phyloP scores from a whole-genome alignment of 2,329 filamentous ascomycete genomes.

The Leptographium lundbergii region DNA sequence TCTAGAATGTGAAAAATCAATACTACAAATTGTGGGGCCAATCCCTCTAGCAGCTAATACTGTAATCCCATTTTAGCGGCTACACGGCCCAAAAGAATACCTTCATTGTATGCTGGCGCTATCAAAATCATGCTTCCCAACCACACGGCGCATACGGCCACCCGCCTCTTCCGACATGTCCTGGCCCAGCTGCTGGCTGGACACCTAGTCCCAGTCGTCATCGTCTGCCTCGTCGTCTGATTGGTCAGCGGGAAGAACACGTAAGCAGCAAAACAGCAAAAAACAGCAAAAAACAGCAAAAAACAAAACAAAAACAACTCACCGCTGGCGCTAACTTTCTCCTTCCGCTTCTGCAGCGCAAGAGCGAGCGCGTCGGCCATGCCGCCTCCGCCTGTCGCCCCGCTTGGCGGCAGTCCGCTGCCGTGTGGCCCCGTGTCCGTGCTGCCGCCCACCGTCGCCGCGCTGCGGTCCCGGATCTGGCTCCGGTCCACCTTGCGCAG shows the following conservation, averaged over 20 bases:
- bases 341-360: constrained; percentile 70
- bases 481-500: constrained; percentile 64
- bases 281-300: background rate
- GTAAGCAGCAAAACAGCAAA: too few relatives aligned
- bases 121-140: background rate
- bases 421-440: constrained; percentile 36
- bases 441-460: constrained; percentile 41
- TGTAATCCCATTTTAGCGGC: too few relatives aligned
- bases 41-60: too few relatives aligned
- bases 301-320: constrained; percentile 31
- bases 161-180: background rate
- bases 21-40: too few relatives aligned
- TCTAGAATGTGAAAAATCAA: too few relatives aligned
- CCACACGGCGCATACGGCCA: background rate
- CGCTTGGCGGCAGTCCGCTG: constrained; percentile 38
- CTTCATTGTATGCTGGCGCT: background rate
- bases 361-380: constrained; percentile 72
- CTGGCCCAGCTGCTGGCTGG: background rate
- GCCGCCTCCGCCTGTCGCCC: constrained; percentile 36
- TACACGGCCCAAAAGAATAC: background rate
- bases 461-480: constrained; percentile 61
- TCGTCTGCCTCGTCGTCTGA: constrained; percentile 4
- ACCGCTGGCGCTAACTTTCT: constrained; percentile 93
- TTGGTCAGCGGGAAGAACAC: background rate
- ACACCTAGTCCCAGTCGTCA: constrained; percentile 2